Conservation (phyloP, 2,329 filamentous ascomycete genomes). For the Xylaria sp. region DNA sequence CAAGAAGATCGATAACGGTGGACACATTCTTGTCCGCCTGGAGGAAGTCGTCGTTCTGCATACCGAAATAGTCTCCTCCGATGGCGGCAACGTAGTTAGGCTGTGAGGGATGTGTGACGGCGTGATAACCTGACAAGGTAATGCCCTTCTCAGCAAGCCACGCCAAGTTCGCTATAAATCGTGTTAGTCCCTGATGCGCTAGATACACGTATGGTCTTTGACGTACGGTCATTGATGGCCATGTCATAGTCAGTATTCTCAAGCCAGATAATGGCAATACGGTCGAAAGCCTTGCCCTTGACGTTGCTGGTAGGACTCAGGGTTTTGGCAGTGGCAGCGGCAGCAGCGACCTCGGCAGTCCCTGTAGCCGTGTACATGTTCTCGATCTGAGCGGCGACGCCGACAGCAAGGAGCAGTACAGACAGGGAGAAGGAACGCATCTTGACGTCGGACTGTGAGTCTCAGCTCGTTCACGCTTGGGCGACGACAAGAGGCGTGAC, state of each 20-base stretch:
- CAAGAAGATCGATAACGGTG: slow-evolving; percentile 71
- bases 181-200: slow-evolving; percentile 12
- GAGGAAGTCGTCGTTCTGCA: slow-evolving; percentile 70
- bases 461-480: not conserved
- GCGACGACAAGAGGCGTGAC: slow-evolving; percentile 2
- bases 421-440: slow-evolving; percentile 37
- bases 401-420: slow-evolving; percentile 31
- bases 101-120: slow-evolving; percentile 73
- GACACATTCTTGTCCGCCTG: slow-evolving; percentile 65
- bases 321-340: slow-evolving; percentile 65
- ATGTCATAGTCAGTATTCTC: slow-evolving; percentile 77
- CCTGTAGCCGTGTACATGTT: slow-evolving; percentile 57
- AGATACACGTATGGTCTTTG: not conserved
- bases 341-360: slow-evolving; percentile 56
- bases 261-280: slow-evolving; percentile 75
- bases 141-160: slow-evolving; percentile 68
- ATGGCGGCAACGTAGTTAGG: slow-evolving; percentile 76
- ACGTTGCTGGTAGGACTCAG: slow-evolving; percentile 67
- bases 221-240: slow-evolving; percentile 65
- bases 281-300: slow-evolving; percentile 74
- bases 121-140: slow-evolving; percentile 63
- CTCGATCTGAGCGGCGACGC: slow-evolving; percentile 27
- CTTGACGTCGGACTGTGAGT: slow-evolving; percentile 17
- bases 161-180: slow-evolving; percentile 53
- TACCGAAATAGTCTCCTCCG: slow-evolving; percentile 75